These are phyloP conservation scores for Neurospora sp. DNA, from an alignment of 2,329 filamentous ascomycete species.

Conservation along the genomic window DNA sequence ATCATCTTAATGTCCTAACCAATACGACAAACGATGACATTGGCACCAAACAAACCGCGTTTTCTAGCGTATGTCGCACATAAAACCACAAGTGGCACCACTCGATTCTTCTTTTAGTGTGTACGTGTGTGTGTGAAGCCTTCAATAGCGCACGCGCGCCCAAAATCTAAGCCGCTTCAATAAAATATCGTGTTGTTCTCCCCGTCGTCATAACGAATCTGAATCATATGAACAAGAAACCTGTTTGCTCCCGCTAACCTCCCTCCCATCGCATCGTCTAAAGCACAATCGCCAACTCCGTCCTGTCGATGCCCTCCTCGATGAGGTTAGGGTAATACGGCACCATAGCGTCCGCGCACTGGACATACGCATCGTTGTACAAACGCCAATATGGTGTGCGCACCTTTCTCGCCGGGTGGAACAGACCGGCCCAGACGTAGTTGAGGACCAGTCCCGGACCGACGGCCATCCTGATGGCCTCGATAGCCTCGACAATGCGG, in stretches of 20 bases:
- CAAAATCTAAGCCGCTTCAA: not conserved
- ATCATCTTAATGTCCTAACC: not conserved
- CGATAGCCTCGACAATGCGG: constrained; percentile 92
- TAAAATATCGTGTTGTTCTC: not conserved
- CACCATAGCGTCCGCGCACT: constrained; percentile 86
- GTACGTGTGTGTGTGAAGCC: not conserved
- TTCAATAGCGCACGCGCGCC: not conserved
- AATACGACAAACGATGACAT: not conserved
- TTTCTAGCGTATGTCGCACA: not conserved
- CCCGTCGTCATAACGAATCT: not conserved
- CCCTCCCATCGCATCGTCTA: constrained; percentile 31
- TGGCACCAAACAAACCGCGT: not conserved
- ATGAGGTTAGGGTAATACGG: constrained; percentile 88
- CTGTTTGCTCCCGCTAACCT: not conserved
- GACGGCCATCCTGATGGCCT: constrained; percentile 87
- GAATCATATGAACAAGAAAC: not conserved
- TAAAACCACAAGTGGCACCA: not conserved
- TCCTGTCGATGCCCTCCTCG: constrained; percentile 67
- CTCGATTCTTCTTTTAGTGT: not conserved
- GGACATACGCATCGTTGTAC: constrained; percentile 95
- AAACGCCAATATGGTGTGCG: constrained; percentile 90
- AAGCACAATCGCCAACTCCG: constrained; percentile 75
- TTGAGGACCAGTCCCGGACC: constrained; percentile 91
- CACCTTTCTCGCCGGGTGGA: constrained; percentile 94
- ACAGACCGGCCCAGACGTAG: constrained; percentile 95